Base-by-base conservation (phyloP, 2,329 filamentous ascomycete genomes). In the Xylaria digitata region DNA sequence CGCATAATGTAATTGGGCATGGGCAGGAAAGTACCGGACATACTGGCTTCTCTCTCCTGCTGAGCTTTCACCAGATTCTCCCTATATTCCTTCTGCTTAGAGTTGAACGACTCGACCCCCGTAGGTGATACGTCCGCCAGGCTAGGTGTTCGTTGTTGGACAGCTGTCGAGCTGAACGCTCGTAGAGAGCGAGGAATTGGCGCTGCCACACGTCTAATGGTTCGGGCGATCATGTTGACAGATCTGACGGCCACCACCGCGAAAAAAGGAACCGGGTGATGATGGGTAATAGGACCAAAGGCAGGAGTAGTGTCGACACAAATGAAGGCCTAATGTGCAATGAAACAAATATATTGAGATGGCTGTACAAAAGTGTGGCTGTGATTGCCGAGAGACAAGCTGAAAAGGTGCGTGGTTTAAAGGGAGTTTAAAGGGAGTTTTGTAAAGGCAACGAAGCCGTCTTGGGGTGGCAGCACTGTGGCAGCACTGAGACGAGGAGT, bases 1-100 rank as follows among this genome's bases (percentile, higher is more conserved):
- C 80, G 76, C 79, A 78, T 80, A 77, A 74, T 71, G 76, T 70
- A 67, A 67, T 72, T 71, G 70, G 37, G 56, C 71, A 71, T 2
- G 66, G 66, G 49, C 40, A 70, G 73, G 70, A 69, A 79, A 74
- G 54, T 78, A 75, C 71, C 77, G 66, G 80, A 86, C 85, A 81
- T 84, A 97, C 94, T 94, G 86, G 94, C 92, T 90, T 92, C 90
- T 84, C 91, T 88, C 82, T 92, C 92, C 84, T 90, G 92, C 81
- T 92, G 89, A 78, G 89, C 89, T 81, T 90, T 87, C 75, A 89
- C 87, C 75, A 97, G 84, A 79, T 92, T 88, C 80, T 94, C 90
- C 78, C 96, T 92, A 82, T 97, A 98, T 76, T 90, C 86, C 80
- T 90, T 91, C 83, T 97, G 94, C 80, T 91, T 93, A 75, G 86